phyloP scores from a whole-genome alignment of 2,329 filamentous ascomycete species.

The Epichloe bromicola region DNA sequence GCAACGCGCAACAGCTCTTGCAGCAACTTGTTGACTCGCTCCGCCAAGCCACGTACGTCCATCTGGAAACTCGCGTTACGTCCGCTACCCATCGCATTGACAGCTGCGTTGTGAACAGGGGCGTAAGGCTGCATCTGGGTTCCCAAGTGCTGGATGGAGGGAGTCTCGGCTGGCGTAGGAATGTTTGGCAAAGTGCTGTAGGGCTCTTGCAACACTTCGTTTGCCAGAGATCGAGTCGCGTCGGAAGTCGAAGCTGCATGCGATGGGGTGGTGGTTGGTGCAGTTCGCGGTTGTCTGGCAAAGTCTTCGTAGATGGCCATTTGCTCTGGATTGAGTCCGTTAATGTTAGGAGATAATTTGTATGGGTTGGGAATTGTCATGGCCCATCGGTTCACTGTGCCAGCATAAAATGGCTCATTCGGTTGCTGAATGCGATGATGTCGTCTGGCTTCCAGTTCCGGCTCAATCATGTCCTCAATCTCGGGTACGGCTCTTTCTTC shows the following conservation, averaged over 20 bases:
- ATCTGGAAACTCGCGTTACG: constrained; percentile 34
- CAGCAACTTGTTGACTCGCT: constrained; percentile 45
- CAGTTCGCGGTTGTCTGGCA: constrained; percentile 64
- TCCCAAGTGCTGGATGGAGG: constrained; percentile 38
- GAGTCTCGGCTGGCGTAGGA: constrained; percentile 46
- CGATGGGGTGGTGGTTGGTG: constrained; percentile 38
- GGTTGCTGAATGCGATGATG: constrained; percentile 63
- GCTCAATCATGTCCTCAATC: constrained; percentile 85
- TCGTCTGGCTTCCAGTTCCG: constrained; percentile 64
- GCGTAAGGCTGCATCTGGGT: constrained; percentile 43
- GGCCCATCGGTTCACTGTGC: constrained; percentile 76
- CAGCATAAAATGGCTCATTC: constrained; percentile 74
- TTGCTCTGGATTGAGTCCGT: constrained; percentile 78
- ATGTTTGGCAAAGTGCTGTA: constrained; percentile 44
- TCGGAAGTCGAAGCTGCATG: constrained; percentile 48
- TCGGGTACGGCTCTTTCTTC: constrained; percentile 87
- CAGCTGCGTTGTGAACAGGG: constrained; percentile 32
- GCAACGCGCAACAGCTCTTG: constrained; percentile 43
- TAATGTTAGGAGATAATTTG: constrained; percentile 57
- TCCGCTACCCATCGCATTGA: constrained; percentile 32
- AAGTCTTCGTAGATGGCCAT: constrained; percentile 97
- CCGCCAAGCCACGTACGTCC: constrained; percentile 38
- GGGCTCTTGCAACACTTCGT: constrained; percentile 51
- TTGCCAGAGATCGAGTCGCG: constrained; percentile 46
- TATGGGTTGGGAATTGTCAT: constrained; percentile 90